A percentile compares a stretch with the other conserved stretches of the same genome.
phyloP scores from a whole-genome alignment of 805 yeast species.

The Pichia paraexigua region DNA sequence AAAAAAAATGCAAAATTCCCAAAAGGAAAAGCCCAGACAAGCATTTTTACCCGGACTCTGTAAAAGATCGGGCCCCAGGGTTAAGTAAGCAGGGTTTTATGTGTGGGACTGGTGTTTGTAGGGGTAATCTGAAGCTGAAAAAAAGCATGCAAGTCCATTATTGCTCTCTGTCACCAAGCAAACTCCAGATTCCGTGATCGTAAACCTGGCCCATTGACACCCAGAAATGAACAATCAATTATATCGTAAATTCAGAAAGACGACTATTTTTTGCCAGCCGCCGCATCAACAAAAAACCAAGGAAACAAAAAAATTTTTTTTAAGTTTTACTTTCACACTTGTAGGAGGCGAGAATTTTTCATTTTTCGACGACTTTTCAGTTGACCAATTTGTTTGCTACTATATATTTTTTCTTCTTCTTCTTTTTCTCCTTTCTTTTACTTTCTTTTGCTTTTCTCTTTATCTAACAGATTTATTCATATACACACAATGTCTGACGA shows the following conservation, averaged over 20 bases:
- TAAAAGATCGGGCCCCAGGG: background rate
- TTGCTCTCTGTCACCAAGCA: too few species aligned
- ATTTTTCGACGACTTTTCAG: background rate
- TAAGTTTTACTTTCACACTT: background rate
- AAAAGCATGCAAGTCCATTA: background rate
- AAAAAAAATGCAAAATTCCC: background rate
- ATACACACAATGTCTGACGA: slow-evolving; percentile 27
- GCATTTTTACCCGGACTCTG: background rate
- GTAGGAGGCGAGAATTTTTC: background rate
- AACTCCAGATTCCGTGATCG: too few species aligned
- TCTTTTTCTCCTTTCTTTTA: background rate
- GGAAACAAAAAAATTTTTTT: background rate
- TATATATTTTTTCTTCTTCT: background rate
- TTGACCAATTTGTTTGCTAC: background rate
- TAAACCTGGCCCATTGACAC: too few species aligned
- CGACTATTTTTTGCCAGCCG: background rate
- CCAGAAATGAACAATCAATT: too few species aligned
- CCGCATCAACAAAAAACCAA: background rate
- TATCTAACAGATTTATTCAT: background rate
- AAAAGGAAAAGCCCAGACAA: too few species aligned
- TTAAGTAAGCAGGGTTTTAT: background rate
- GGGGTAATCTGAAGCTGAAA: background rate
- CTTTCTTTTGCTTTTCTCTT: background rate
- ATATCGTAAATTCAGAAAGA: background rate
- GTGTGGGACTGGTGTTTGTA: background rate